These are phyloP conservation scores for Cystofilobasidium bisporidii DNA, from an alignment of 768 basidiomycete genomes.

Conservation along the genomic window DNA sequence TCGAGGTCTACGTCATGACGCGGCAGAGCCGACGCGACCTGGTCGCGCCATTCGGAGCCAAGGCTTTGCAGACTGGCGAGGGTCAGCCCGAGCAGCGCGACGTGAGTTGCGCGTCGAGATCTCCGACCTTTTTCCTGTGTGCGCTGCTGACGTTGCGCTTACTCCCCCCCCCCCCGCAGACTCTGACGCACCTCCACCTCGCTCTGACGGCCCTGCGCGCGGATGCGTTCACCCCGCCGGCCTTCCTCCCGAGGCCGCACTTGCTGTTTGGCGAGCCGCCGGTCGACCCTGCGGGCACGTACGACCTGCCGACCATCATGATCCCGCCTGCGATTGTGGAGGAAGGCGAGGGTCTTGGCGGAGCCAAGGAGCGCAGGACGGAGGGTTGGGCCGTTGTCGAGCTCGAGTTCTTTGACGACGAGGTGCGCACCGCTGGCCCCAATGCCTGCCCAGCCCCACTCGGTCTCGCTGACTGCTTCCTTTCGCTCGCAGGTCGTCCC, in stretches of 20 bases:
- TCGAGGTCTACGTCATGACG: slow-evolving; percentile 59
- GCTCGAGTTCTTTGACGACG: slow-evolving; percentile 51
- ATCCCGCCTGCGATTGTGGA: slow-evolving; percentile 84
- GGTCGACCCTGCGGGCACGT: slow-evolving; percentile 42
- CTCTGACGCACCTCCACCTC: slow-evolving; percentile 61
- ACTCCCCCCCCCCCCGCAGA: slow-evolving; percentile 42
- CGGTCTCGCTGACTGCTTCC: not conserved
- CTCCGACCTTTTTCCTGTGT: not conserved
- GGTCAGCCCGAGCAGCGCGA: slow-evolving; percentile 17
- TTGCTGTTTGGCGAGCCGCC: slow-evolving; percentile 42
- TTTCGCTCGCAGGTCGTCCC: slow-evolving; percentile 56
- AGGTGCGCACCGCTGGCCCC: slow-evolving; percentile 38
- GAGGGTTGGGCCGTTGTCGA: slow-evolving; percentile 25
- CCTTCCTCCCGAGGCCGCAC: slow-evolving; percentile 44
- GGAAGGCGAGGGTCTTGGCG: slow-evolving; percentile 10
- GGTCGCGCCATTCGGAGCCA: slow-evolving; percentile 21
- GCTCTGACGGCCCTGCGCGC: slow-evolving; percentile 56
- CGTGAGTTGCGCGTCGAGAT: slow-evolving; percentile 1
- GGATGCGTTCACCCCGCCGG: slow-evolving; percentile 49
- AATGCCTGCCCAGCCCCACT: not conserved
- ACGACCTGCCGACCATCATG: slow-evolving; percentile 64
- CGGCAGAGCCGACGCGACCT: slow-evolving; percentile 42
- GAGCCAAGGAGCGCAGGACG: not conserved
- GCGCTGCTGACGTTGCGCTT: not conserved
- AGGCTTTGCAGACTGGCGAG: not conserved